Conservation (phyloP, 176 grass and related monocot species). For the Saccharum officinarum region DNA sequence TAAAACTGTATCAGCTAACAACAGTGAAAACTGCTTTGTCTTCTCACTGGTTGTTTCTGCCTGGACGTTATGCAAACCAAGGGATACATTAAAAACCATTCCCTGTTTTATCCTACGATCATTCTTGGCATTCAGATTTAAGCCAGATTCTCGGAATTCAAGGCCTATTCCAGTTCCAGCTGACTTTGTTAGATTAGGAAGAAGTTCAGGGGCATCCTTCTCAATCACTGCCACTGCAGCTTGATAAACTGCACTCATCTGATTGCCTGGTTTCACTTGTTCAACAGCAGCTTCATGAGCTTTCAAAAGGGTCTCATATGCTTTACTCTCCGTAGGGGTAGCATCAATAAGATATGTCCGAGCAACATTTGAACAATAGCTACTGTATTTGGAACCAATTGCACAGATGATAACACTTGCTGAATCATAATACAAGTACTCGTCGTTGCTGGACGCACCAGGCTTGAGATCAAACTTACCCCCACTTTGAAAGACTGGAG, state of each 20-base stretch:
- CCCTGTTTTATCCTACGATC: constrained; percentile 51
- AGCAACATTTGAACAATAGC: constrained; percentile 81
- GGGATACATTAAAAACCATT: constrained; percentile 84
- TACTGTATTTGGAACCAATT: constrained; percentile 68
- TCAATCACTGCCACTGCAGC: constrained; percentile 56
- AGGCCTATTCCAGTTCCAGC: constrained; percentile 76
- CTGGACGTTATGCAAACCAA: constrained; percentile 77
- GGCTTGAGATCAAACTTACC: too few relatives aligned
- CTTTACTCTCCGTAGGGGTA: not conserved
- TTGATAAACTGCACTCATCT: constrained; percentile 36
- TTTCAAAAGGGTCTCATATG: constrained; percentile 63
- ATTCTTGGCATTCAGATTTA: constrained; percentile 60
- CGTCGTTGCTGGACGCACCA: too few relatives aligned
- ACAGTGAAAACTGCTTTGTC: constrained; percentile 64
- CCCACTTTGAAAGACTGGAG: too few relatives aligned
- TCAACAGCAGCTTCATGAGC: constrained; percentile 69
- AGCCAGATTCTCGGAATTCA: constrained; percentile 76
- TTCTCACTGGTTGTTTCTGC: constrained; percentile 34
- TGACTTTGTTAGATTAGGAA: constrained; percentile 62
- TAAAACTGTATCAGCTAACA: constrained; percentile 72
- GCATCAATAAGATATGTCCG: not conserved
- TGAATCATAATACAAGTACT: too few relatives aligned
- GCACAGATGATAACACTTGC: constrained; percentile 71
- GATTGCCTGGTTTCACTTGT: too few relatives aligned
- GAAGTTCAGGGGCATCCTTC: constrained; percentile 60